Percentiles rank a stretch among this genome's conserved stretches.
Conservation (phyloP, 805 yeast genomes). For the Yarrowia osloensis region DNA sequence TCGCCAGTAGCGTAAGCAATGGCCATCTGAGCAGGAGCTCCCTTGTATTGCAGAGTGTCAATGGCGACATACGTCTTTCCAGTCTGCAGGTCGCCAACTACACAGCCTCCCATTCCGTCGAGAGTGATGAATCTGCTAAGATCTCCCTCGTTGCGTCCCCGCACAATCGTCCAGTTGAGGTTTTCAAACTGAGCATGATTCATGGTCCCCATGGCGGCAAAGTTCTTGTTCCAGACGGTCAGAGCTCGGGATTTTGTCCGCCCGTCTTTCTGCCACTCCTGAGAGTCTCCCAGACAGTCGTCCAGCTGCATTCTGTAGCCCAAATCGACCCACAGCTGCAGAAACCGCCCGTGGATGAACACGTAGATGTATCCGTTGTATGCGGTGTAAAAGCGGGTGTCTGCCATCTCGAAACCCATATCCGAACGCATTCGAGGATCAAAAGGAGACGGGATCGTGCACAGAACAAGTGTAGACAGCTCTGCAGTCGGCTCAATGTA, state of each 20-base stretch:
- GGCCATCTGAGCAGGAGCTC: neutral
- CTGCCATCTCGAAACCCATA: neutral
- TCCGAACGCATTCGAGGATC: neutral
- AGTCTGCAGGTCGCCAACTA: neutral
- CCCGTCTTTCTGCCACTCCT: neutral
- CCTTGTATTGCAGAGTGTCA: neutral
- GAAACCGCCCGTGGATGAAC: neutral
- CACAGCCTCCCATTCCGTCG: neutral
- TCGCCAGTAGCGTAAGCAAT: neutral
- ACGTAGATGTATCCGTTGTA: neutral
- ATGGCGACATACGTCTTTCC: neutral
- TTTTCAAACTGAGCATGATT: neutral
- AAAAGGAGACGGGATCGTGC: neutral
- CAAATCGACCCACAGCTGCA: neutral
- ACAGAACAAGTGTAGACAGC: neutral
- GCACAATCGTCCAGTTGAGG: neutral
- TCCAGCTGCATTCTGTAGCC: neutral
- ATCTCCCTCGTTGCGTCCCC: neutral
- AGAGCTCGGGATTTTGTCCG: neutral
- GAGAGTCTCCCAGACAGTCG: neutral
- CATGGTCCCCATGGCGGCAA: neutral
- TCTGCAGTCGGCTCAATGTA: neutral
- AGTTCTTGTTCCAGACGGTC: neutral
- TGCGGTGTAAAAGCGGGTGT: neutral
- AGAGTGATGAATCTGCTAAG: neutral